phyloP scores from a whole-genome alignment of 2,329 filamentous ascomycete species.

The Penicillium olsonii region DNA sequence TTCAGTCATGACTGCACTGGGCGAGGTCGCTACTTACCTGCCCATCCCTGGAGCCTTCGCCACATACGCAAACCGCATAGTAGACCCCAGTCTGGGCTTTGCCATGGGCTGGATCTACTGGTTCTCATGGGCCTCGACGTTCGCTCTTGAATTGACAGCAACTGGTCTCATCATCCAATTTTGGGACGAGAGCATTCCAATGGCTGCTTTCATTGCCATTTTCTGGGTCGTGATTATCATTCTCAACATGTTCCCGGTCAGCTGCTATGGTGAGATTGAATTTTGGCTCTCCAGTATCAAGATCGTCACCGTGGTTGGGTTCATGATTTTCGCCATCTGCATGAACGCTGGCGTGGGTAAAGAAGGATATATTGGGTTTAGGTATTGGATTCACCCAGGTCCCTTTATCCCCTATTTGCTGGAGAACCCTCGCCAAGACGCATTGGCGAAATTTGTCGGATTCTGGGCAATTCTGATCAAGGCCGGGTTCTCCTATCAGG shows the following conservation, averaged over 20 bases:
- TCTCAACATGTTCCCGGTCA: constrained; percentile 10
- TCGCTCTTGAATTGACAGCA: constrained; percentile 8
- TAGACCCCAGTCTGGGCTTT: constrained; percentile 9
- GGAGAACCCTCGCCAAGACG: constrained; percentile 75
- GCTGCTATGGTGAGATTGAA: constrained; percentile 9
- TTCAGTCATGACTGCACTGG: constrained; percentile 10
- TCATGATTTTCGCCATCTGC: constrained; percentile 69
- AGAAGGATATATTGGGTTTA: constrained; percentile 8
- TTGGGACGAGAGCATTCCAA: constrained; percentile 7
- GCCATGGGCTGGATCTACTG: constrained; percentile 44
- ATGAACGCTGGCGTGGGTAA: constrained; percentile 7
- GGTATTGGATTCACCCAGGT: constrained; percentile 9
- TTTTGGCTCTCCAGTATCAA: constrained; percentile 12
- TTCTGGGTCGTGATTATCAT: constrained; percentile 11
- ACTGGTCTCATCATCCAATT: constrained; percentile 10
- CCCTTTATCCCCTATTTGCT: constrained; percentile 68
- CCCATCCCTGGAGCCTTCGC: constrained; percentile 7
- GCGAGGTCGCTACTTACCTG: constrained; percentile 10
- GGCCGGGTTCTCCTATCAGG: constrained; percentile 49
- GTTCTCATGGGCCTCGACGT: constrained; percentile 65
- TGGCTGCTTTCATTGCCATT: constrained; percentile 7
- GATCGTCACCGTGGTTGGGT: constrained; percentile 7
- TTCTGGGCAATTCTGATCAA: constrained; percentile 56
- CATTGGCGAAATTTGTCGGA: constrained; percentile 67
- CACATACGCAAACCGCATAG: constrained; percentile 6